Conservation (phyloP, 345 rosid species). For the Syzygium grande region DNA sequence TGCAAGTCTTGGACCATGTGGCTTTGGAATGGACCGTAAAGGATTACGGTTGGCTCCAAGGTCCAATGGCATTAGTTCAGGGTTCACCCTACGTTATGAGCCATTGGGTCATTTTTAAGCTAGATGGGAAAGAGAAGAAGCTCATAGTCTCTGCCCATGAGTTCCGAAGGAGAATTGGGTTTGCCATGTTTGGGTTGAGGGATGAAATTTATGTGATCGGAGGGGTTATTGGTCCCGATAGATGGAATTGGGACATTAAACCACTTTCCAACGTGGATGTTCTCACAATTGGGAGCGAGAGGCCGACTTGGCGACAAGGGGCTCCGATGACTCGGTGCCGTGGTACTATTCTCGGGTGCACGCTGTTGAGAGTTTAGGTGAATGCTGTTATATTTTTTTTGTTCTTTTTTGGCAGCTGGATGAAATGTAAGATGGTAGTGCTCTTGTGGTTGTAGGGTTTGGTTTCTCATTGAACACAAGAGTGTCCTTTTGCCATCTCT, state of each 20-base stretch:
- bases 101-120: conserved; percentile 56
- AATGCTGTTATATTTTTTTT: not conserved
- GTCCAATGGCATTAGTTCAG: conserved; percentile 78
- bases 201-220: conserved; percentile 76
- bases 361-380: conserved; percentile 64
- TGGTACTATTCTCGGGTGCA: conserved; percentile 80
- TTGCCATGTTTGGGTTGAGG: conserved; percentile 64
- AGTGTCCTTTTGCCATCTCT: not conserved
- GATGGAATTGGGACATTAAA: conserved; percentile 71
- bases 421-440: not conserved
- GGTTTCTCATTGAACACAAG: not conserved
- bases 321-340: conserved; percentile 76
- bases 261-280: conserved; percentile 67
- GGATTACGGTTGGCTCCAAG: conserved; percentile 82
- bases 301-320: conserved; percentile 69
- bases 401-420: not conserved
- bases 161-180: conserved; percentile 76
- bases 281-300: conserved; percentile 51
- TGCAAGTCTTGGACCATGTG: conserved; percentile 66
- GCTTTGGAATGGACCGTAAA: conserved; percentile 65
- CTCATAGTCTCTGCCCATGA: conserved; percentile 65
- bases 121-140: conserved; percentile 46
- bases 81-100: conserved; percentile 65
- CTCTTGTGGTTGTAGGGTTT: not conserved
- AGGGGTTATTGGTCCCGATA: conserved; percentile 89